Percentiles rank a stretch among this genome's conserved stretches.
Conservation (phyloP, 2,329 filamentous ascomycete genomes). For the Pseudofabraea citricarpa region DNA sequence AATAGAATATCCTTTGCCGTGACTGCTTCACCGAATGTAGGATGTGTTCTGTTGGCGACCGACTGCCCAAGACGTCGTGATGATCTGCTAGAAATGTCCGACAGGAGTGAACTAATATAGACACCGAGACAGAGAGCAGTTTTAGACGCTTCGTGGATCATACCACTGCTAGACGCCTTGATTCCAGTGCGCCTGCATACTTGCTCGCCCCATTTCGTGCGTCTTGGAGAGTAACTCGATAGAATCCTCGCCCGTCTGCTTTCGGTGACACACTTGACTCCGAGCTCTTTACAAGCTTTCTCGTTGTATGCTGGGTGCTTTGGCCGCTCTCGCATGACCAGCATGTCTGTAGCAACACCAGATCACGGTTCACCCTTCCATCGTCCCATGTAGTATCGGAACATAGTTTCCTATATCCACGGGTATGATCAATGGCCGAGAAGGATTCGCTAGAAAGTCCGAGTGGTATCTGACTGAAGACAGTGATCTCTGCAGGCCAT, state of each 20-base stretch:
- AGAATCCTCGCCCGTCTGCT: no score
- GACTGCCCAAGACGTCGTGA: conserved; percentile 45
- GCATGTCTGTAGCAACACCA: neutral
- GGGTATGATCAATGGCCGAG: neutral
- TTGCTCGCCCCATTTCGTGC: neutral
- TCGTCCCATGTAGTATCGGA: neutral
- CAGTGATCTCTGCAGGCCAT: neutral
- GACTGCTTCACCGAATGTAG: no score
- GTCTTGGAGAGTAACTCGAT: no score
- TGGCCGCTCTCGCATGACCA: neutral
- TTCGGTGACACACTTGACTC: neutral
- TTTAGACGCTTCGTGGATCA: neutral
- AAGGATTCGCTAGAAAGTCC: neutral
- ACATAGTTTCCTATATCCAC: neutral
- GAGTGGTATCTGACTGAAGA: neutral
- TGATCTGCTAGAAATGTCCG: conserved; percentile 41
- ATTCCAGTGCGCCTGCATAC: neutral
- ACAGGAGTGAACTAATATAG: conserved; percentile 29
- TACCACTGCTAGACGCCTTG: neutral
- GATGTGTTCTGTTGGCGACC: conserved; percentile 43
- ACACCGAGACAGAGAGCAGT: neutral
- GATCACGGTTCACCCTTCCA: neutral
- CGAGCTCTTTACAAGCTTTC: neutral
- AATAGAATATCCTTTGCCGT: no score
- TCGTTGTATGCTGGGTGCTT: neutral